Conservation (phyloP, 192 early-diverging fungal species). For the Pilaira anomala region DNA sequence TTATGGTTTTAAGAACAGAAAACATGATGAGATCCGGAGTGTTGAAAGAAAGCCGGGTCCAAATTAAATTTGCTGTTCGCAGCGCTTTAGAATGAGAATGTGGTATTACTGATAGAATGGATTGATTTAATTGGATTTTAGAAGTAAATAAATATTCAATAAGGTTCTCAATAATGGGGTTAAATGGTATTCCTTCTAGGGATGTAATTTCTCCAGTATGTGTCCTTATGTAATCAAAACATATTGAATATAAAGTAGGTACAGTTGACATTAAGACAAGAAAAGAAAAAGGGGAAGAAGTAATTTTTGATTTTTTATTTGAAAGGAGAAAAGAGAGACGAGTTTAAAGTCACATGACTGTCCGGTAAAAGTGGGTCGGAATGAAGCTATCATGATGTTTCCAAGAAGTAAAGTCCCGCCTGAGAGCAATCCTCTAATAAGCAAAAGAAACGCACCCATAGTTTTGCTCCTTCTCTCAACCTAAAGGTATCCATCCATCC, state of each 20-base stretch:
- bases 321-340: no score
- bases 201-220: neutral
- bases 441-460: neutral
- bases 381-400: no score
- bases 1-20: neutral
- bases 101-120: neutral
- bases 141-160: neutral
- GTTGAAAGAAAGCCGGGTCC: neutral
- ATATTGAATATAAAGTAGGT: neutral
- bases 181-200: neutral
- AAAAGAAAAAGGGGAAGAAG: neutral
- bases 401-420: no score
- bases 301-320: no score
- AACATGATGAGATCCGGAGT: no score
- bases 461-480: constrained; percentile 7
- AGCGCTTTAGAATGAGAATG: neutral
- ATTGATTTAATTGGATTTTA: neutral
- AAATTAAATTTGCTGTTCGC: neutral
- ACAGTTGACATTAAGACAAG: neutral
- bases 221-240: neutral
- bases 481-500: constrained; percentile 5
- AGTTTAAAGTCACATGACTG: no score
- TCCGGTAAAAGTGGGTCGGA: no score
- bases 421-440: no score
- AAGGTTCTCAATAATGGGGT: neutral